Evolutionary conservation across 1,284 basidiomycete genomes (phyloP), one percentile per base, ranked within the genome.

Genomic region (Cerioporus squamosus): DNA sequence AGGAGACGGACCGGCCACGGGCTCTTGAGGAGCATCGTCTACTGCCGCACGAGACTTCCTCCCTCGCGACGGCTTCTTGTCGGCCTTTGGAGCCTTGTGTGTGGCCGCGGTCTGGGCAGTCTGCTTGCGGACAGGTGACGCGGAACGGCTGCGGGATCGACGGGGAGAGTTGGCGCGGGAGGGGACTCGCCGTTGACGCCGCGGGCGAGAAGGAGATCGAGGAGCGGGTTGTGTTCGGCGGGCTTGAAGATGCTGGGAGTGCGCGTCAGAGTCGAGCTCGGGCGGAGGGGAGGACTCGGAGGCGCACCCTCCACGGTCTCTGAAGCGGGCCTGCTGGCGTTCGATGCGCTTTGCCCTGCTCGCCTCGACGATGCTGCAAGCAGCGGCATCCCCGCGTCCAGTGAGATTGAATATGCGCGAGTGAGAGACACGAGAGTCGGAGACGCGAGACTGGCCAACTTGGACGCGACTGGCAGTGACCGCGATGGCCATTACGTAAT

Each of bases 261-360:
- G 17, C 18, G 31, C n/a, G 29, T 40, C 38, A 15, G 33, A 14
- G 43, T 17, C 17, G 8, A 23, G 15, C 17, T 15, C 38, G 42
- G 15, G 17, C 23, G 12, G 40, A 17, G 7, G n/a, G 23, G 43
- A 40, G 39, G 43, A 44, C n/a, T 20, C 24, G 33, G 47, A 24
- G 76, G 38, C 82, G 61, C 42, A 87, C 86, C 85, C 86, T 60
- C 86, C 86, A 51, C 86, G 79, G 70, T 86, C 82, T 45, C 86
- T 78, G 67, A 85, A 84, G 29, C 86, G 77, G 40, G 83, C 76
- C 63, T 87, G 83, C 57, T 82, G 83, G 39, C 83, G 78, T 61
- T 84, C 76, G 14, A 81, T 66, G 43, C 86, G 80, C 47, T 83
- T 73, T 0, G 79, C 78, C 47, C 83, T 76, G 67, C 86, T 87